Percentiles rank a stretch among this genome's conserved stretches.
phyloP scores from a whole-genome alignment of 2,329 filamentous ascomycete genomes.

The Nemania sp. region DNA sequence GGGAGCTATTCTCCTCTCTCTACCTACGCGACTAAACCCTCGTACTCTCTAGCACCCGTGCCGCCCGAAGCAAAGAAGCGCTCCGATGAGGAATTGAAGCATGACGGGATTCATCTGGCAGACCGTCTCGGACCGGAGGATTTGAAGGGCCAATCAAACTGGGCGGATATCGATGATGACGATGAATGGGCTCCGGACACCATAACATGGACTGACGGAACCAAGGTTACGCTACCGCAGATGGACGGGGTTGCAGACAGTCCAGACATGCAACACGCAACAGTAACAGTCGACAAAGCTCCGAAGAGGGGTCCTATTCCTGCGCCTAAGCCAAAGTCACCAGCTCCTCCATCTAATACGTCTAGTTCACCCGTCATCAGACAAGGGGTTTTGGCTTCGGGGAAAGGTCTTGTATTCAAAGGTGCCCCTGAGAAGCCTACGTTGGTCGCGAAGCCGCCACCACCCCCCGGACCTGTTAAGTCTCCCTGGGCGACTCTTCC shows the following conservation, averaged over 20 bases:
- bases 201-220: conserved; percentile 87
- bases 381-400: conserved; percentile 52
- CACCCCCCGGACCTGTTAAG: conserved; percentile 71
- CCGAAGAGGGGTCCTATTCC: conserved; percentile 44
- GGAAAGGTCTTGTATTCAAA: conserved; percentile 67
- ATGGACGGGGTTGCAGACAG: conserved; percentile 53
- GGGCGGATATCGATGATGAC: conserved; percentile 88
- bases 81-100: conserved; percentile 84
- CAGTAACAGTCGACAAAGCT: conserved; percentile 44
- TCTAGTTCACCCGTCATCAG: conserved; percentile 47
- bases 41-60: conserved; percentile 54
- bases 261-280: conserved; percentile 28
- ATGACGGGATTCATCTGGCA: conserved; percentile 84
- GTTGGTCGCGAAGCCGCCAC: conserved; percentile 71
- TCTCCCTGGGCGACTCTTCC: conserved; percentile 91
- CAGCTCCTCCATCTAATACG: conserved; percentile 42
- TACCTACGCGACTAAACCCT: conserved; percentile 2
- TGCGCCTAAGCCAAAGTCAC: conserved; percentile 50
- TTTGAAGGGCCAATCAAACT: conserved; percentile 74
- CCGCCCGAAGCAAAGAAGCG: conserved; percentile 77
- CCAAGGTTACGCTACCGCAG: conserved; percentile 74
- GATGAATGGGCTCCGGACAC: conserved; percentile 85
- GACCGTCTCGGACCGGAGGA: conserved; percentile 78
- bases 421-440: conserved; percentile 71
- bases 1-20: neutral